Evolutionary conservation across 768 basidiomycete species (phyloP).

Genomic region (Lentinus tigrinus): DNA sequence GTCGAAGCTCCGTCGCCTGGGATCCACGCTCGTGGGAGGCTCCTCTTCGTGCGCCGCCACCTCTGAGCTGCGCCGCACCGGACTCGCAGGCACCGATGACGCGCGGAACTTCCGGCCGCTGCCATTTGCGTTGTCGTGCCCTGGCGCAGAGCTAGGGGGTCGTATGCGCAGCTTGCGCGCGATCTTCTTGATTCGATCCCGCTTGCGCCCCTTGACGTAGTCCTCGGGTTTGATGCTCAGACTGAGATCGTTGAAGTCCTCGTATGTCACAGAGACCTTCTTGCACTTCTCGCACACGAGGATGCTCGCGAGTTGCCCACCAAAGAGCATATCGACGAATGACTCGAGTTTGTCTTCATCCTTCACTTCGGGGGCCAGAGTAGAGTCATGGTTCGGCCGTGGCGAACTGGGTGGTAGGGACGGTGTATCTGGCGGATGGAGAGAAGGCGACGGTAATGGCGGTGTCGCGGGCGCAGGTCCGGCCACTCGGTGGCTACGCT

Average conservation of each 20-base stretch:
- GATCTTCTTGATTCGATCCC: slow-evolving; percentile 73
- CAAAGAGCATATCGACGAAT: slow-evolving; percentile 88
- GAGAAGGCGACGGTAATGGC: neutral
- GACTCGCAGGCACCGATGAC: slow-evolving; percentile 56
- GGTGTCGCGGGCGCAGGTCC: neutral
- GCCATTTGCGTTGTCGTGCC: neutral
- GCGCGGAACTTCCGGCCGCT: slow-evolving; percentile 35
- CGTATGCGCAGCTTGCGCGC: slow-evolving; percentile 57
- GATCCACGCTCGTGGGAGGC: slow-evolving; percentile 34
- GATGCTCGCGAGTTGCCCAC: slow-evolving; percentile 84
- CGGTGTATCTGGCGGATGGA: neutral
- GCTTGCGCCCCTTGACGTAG: slow-evolving; percentile 68
- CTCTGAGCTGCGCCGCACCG: slow-evolving; percentile 33
- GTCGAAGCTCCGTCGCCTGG: slow-evolving; percentile 46
- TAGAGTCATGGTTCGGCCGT: neutral
- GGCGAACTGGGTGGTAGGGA: neutral
- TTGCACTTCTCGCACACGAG: slow-evolving; percentile 95
- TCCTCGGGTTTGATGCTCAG: slow-evolving; percentile 85
- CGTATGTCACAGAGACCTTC: slow-evolving; percentile 86
- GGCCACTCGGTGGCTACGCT: neutral
- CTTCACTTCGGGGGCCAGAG: slow-evolving; percentile 12
- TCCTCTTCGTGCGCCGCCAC: slow-evolving; percentile 40
- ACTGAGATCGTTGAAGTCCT: slow-evolving; percentile 93
- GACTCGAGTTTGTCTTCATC: slow-evolving; percentile 58
- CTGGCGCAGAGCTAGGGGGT: neutral